phyloP scores from a whole-genome alignment of 257 asterid species.

The Solanum microdontum region DNA sequence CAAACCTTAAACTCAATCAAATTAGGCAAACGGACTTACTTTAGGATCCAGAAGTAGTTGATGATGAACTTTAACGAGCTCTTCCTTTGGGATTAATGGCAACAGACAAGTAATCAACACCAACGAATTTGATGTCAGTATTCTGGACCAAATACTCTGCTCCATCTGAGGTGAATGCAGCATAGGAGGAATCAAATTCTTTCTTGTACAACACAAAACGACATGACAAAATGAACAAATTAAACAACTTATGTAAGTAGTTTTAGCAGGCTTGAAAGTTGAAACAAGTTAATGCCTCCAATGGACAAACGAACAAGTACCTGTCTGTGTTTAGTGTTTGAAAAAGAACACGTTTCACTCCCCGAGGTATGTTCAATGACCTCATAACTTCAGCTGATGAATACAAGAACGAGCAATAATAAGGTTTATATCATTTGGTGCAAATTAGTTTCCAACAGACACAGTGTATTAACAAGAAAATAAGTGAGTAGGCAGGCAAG shows the following conservation, averaged over 20 bases:
- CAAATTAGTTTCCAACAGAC: too few species aligned
- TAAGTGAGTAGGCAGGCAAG: neutral
- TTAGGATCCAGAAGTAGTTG: neutral
- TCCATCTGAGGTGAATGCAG: slow-evolving; percentile 19
- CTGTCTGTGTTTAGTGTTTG: slow-evolving; percentile 13
- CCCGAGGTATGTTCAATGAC: slow-evolving; percentile 6
- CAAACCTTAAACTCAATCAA: neutral
- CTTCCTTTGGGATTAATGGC: neutral
- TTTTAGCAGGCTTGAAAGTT: neutral
- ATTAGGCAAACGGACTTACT: neutral
- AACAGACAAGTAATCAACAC: slow-evolving; percentile 24
- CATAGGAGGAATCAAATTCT: slow-evolving; percentile 1
- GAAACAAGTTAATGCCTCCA: neutral
- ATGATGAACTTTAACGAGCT: slow-evolving; percentile 13
- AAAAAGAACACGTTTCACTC: slow-evolving; percentile 12
- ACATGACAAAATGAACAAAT: neutral
- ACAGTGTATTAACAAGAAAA: neutral
- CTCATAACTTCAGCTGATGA: slow-evolving; percentile 10
- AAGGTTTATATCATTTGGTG: neutral
- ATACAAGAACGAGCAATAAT: neutral
- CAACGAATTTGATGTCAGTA: slow-evolving; percentile 18
- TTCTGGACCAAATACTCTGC: slow-evolving; percentile 18
- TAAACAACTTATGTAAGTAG: neutral
- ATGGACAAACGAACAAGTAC: neutral
- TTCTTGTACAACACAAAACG: neutral